Evolutionary conservation across 2,329 filamentous ascomycete genomes (phyloP).

Genomic region (Chrysoporthe austroafricana): DNA sequence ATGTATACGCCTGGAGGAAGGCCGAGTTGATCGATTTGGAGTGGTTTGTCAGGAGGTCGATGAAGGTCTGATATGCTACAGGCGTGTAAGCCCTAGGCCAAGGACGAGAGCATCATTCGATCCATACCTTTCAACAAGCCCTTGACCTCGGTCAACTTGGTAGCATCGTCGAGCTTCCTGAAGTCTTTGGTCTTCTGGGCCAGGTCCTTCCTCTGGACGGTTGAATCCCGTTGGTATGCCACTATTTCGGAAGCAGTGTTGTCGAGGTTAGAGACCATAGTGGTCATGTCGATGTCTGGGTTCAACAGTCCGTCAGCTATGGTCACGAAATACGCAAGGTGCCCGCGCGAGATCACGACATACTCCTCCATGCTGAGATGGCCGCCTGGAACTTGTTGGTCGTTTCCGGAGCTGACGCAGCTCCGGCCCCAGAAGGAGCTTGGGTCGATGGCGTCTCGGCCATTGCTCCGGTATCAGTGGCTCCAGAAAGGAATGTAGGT

Average conservation of each 20-base stretch:
- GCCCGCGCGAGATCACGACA: slow-evolving; percentile 31
- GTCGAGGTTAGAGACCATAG: slow-evolving; percentile 83
- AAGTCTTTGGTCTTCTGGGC: slow-evolving; percentile 99
- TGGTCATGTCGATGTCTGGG: slow-evolving; percentile 83
- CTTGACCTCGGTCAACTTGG: slow-evolving; percentile 88
- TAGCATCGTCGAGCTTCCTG: slow-evolving; percentile 85
- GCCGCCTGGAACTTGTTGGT: slow-evolving; percentile 97
- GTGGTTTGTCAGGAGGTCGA: slow-evolving; percentile 94
- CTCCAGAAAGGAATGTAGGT: slow-evolving; percentile 5
- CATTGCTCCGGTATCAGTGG: slow-evolving; percentile 14
- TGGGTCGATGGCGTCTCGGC: slow-evolving; percentile 14
- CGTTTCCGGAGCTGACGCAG: slow-evolving; percentile 46
- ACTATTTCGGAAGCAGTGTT: slow-evolving; percentile 95
- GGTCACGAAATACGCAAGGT: slow-evolving; percentile 9
- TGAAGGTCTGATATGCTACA: slow-evolving; percentile 92
- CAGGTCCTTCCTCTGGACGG: slow-evolving; percentile 92
- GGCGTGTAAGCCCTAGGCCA: slow-evolving; percentile 30
- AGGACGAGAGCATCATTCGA: neutral
- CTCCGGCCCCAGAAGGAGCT: slow-evolving; percentile 12
- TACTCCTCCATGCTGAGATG: slow-evolving; percentile 95
- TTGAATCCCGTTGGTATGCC: slow-evolving; percentile 89
- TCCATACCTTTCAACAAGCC: slow-evolving; percentile 77
- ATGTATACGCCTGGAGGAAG: slow-evolving; percentile 91
- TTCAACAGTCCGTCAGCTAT: slow-evolving; percentile 17
- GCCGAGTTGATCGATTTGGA: slow-evolving; percentile 92